Conservation (phyloP, 2,329 filamentous ascomycete species). For the Myriosclerotinia duriaeana region DNA sequence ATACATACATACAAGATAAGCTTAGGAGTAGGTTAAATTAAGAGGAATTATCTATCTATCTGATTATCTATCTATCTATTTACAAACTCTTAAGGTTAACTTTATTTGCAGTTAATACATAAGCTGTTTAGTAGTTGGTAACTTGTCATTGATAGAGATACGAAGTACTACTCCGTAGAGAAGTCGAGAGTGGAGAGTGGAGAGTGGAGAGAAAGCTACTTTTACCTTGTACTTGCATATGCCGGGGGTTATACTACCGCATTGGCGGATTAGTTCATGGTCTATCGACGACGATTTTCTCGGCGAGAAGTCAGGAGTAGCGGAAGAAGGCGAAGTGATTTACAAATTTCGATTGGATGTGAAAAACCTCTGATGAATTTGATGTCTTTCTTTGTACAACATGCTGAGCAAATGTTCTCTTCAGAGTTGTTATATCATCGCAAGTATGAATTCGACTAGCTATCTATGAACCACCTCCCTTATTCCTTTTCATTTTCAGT, state of each 20-base stretch:
- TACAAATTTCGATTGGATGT: not conserved
- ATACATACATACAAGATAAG: no score
- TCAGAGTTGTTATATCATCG: not conserved
- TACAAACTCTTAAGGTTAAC: no score
- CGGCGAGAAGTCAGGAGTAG: not conserved
- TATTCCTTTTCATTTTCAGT: not conserved
- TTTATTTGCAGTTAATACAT: not conserved
- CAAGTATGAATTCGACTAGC: not conserved
- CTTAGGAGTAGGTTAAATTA: no score
- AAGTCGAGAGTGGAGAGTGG: not conserved
- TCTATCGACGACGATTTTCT: not conserved
- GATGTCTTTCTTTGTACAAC: not conserved
- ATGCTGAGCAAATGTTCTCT: not conserved
- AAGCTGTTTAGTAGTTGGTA: not conserved
- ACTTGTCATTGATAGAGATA: no score
- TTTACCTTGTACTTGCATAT: slow-evolving; percentile 8
- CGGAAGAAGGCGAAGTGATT: not conserved
- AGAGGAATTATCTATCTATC: no score
- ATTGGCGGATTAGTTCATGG: slow-evolving; percentile 2
- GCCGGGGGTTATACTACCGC: not conserved
- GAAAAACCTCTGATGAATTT: not conserved
- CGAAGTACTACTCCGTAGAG: no score
- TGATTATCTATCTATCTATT: not conserved
- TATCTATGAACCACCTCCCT: not conserved
- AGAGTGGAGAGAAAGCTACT: not conserved